phyloP scores from a whole-genome alignment of 2,329 filamentous ascomycete genomes.

The Beauveria sp. region DNA sequence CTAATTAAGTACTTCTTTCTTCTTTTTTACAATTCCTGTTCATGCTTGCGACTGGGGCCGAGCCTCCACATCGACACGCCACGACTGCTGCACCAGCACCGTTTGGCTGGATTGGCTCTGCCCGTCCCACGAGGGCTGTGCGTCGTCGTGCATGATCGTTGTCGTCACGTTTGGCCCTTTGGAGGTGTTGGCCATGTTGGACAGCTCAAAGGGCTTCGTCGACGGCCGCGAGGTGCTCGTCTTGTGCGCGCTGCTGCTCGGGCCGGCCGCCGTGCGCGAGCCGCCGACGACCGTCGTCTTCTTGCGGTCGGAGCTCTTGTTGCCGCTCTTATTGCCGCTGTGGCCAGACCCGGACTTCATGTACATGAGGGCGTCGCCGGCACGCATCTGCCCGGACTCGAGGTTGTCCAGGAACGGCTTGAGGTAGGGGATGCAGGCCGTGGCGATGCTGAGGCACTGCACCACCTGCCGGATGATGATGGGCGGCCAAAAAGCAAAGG shows the following conservation, averaged over 20 bases:
- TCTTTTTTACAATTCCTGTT: neutral
- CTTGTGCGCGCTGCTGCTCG: neutral
- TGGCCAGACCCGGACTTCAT: neutral
- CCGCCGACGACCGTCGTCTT: neutral
- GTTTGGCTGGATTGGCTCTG: slow-evolving; percentile 11
- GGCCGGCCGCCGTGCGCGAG: neutral
- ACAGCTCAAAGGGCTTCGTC: neutral
- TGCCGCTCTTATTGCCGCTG: slow-evolving; percentile 1
- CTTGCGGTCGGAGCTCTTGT: neutral
- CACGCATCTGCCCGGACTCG: slow-evolving; percentile 6
- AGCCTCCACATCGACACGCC: slow-evolving; percentile 5
- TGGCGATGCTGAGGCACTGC: slow-evolving; percentile 2
- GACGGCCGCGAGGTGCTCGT: neutral
- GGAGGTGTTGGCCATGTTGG: neutral
- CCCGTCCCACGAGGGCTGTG: slow-evolving; percentile 2
- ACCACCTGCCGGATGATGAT: slow-evolving; percentile 4
- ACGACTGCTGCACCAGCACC: slow-evolving; percentile 9
- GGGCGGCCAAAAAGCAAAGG: neutral
- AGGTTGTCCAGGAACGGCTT: slow-evolving; percentile 9
- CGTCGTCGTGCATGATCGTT: neutral
- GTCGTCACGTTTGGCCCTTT: slow-evolving; percentile 1
- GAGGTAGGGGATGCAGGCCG: slow-evolving; percentile 5
- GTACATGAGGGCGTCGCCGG: neutral
- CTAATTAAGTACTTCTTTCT: neutral
- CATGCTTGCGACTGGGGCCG: neutral